phyloP scores from a whole-genome alignment of 495 filamentous ascomycete species.

The Podospora tetraspora region DNA sequence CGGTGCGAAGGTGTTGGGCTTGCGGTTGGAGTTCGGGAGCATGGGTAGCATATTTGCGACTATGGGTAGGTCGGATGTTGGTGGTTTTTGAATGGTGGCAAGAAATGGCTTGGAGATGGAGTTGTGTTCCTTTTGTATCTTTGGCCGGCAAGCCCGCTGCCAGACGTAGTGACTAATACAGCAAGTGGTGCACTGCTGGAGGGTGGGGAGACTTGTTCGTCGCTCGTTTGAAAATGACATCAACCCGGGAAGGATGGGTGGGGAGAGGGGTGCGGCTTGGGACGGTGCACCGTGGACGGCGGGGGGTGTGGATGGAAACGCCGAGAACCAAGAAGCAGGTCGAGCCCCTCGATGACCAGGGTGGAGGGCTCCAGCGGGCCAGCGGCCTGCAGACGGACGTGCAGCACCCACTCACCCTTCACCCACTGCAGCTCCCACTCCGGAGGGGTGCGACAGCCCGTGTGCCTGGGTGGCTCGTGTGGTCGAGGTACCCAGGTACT shows the following conservation, averaged over 20 bases:
- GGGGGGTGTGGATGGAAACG: constrained; percentile 13
- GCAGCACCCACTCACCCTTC: background rate
- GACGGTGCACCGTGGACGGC: no score
- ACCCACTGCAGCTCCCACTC: background rate
- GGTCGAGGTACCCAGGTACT: background rate
- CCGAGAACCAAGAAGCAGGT: constrained; percentile 15
- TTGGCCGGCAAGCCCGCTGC: background rate
- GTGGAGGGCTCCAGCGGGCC: constrained; percentile 6
- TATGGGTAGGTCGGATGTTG: background rate
- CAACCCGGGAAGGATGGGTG: constrained; percentile 2
- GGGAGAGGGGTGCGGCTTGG: background rate
- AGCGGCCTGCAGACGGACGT: constrained; percentile 6
- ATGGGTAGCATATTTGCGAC: background rate
- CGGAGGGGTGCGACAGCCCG: background rate
- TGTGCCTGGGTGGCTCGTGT: background rate
- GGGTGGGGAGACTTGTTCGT: background rate
- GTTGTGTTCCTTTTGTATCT: background rate
- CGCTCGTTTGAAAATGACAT: constrained; percentile 13
- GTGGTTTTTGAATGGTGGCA: background rate
- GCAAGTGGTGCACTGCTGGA: background rate
- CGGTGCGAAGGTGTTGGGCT: background rate
- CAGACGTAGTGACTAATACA: constrained; percentile 10
- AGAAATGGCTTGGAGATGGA: background rate
- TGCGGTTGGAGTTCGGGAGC: background rate
- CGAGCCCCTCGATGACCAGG: background rate